Conservation (phyloP, 2,329 filamentous ascomycete species). For the Colletotrichum echinochloae region DNA sequence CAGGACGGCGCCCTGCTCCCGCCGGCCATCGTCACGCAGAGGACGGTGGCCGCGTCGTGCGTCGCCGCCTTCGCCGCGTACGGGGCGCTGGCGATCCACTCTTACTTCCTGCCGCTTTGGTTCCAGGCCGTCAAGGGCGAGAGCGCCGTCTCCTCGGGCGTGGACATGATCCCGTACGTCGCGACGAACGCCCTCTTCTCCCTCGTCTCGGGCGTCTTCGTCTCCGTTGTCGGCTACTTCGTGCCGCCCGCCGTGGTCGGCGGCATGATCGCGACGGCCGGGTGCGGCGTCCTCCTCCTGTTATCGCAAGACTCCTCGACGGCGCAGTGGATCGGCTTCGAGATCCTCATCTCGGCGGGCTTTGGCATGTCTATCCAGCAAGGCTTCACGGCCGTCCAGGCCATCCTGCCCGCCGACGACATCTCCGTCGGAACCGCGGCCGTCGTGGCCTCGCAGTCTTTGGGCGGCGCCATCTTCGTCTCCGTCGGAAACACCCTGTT, state of each 20-base stretch:
- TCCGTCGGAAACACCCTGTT: conserved; percentile 56
- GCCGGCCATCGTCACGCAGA: conserved; percentile 56
- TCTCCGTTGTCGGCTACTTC: conserved; percentile 56
- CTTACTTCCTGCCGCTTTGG: conserved; percentile 60
- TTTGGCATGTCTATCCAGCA: conserved; percentile 55
- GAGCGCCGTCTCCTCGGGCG: conserved; percentile 48
- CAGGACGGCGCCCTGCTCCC: conserved; percentile 60
- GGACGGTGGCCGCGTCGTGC: conserved; percentile 55
- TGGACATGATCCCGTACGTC: conserved; percentile 50
- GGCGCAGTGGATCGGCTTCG: conserved; percentile 59
- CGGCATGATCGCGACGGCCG: conserved; percentile 51
- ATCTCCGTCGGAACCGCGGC: conserved; percentile 48
- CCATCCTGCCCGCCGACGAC: conserved; percentile 45
- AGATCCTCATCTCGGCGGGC: conserved; percentile 58
- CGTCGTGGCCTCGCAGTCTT: conserved; percentile 47
- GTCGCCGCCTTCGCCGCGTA: conserved; percentile 56
- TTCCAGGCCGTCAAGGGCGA: conserved; percentile 51
- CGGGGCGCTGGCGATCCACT: conserved; percentile 56
- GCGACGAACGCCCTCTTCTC: conserved; percentile 47
- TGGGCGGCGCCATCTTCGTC: conserved; percentile 59
- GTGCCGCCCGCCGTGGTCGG: conserved; percentile 45
- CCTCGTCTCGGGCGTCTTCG: conserved; percentile 52
- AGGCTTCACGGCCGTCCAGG: conserved; percentile 58
- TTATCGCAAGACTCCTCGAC: conserved; percentile 48
- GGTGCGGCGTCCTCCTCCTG: conserved; percentile 52